Evolutionary conservation across 2,329 filamentous ascomycete genomes (phyloP).

Genomic region (Aspergillus awamori): DNA sequence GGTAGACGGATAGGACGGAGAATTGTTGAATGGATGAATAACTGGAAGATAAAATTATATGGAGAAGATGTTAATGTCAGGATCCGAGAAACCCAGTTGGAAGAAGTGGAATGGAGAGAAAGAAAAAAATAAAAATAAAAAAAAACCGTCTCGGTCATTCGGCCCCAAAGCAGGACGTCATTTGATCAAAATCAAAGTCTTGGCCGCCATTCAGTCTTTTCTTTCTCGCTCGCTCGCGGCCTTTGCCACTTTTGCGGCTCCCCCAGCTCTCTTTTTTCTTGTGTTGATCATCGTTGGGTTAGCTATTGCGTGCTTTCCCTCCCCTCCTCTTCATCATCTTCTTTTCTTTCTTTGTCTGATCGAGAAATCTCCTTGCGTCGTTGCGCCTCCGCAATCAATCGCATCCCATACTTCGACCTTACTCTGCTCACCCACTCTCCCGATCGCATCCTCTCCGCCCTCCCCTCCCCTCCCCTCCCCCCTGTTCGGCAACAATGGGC

Average conservation of each 20-base stretch:
- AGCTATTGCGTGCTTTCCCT: background rate
- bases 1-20: too few relatives aligned
- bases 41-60: too few relatives aligned
- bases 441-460: background rate
- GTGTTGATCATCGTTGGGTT: background rate
- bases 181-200: slow-evolving; percentile 4
- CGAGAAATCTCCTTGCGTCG: background rate
- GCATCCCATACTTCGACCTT: background rate
- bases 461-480: background rate
- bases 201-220: background rate
- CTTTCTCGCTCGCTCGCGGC: background rate
- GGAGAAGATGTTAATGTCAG: too few relatives aligned
- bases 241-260: too few relatives aligned
- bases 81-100: too few relatives aligned
- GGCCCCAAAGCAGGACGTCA: slow-evolving; percentile 6
- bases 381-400: background rate
- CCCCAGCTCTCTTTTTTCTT: too few relatives aligned
- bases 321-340: background rate
- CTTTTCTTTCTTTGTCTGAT: background rate
- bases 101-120: background rate
- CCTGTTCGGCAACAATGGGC: slow-evolving; percentile 21
- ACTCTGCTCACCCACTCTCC: background rate
- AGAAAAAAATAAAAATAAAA: background rate
- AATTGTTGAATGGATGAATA: too few relatives aligned
- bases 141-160: background rate